phyloP scores from a whole-genome alignment of 1,139 yeast species.

The Geotrichum carabidarum region DNA sequence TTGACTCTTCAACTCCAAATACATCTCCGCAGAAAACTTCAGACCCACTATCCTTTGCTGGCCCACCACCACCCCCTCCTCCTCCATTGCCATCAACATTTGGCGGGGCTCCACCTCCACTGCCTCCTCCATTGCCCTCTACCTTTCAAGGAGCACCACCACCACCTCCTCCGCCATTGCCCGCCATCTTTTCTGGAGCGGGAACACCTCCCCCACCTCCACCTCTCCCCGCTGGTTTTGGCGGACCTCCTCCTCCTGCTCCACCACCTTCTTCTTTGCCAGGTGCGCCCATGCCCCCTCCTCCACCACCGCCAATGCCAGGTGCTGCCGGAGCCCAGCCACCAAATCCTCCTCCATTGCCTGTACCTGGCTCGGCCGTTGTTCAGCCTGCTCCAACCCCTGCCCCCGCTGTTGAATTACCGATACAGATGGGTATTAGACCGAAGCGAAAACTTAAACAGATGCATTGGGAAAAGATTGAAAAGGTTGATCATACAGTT shows the following conservation, averaged over 20 bases:
- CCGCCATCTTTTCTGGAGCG: conserved; percentile 21
- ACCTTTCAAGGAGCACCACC: conserved; percentile 22
- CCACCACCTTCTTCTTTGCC: conserved; percentile 28
- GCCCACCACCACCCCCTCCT: conserved; percentile 30
- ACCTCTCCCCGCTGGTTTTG: conserved; percentile 19
- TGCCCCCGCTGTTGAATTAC: conserved; percentile 21
- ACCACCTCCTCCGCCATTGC: conserved; percentile 36
- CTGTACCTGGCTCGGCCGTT: conserved; percentile 19
- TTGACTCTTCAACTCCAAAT: conserved; percentile 32
- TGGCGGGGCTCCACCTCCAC: conserved; percentile 24
- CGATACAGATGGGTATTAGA: conserved; percentile 34
- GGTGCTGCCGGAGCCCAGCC: conserved; percentile 20
- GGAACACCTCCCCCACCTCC: conserved; percentile 28
- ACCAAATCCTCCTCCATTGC: conserved; percentile 27
- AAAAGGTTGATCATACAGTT: conserved; percentile 62
- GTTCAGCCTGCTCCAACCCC: conserved; percentile 26
- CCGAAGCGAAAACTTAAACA: conserved; percentile 74
- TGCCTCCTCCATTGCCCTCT: conserved; percentile 28
- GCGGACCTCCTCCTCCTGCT: conserved; percentile 26
- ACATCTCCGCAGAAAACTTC: conserved; percentile 34
- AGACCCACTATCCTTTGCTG: conserved; percentile 22
- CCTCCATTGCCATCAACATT: conserved; percentile 35
- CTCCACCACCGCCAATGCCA: conserved; percentile 37
- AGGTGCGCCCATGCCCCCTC: conserved; percentile 23
- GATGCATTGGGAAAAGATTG: conserved; percentile 90